phyloP scores from a whole-genome alignment of 2,329 filamentous ascomycete genomes.

The Ceratocystis variospora region DNA sequence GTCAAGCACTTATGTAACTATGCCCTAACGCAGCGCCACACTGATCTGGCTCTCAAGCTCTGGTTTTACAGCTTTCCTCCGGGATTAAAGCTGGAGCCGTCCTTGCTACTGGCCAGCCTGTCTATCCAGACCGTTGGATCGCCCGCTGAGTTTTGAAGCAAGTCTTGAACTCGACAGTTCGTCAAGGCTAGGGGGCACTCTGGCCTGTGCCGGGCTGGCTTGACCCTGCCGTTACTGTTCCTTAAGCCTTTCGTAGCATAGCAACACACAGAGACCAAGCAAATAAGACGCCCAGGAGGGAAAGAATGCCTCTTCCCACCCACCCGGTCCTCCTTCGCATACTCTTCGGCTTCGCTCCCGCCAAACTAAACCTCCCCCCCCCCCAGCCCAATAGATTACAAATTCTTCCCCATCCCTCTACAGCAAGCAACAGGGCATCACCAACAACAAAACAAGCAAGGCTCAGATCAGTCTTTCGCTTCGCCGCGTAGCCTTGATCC shows the following conservation, averaged over 20 bases:
- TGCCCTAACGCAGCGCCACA: no score
- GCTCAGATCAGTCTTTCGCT: slow-evolving; percentile 9
- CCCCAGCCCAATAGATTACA: not conserved
- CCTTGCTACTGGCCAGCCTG: not conserved
- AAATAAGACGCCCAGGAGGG: no score
- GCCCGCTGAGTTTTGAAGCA: not conserved
- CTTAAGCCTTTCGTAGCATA: not conserved
- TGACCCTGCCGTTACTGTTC: not conserved
- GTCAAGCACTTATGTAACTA: no score
- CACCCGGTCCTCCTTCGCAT: not conserved
- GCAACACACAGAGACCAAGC: no score
- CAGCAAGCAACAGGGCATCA: not conserved
- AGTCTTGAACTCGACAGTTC: no score
- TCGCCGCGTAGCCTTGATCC: not conserved
- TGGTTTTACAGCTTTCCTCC: no score
- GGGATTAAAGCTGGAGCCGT: not conserved
- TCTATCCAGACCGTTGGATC: slow-evolving; percentile 3
- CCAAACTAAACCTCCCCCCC: not conserved
- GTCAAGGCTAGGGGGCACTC: no score
- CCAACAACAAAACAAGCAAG: not conserved
- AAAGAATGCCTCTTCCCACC: not conserved
- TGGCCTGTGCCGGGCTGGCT: no score
- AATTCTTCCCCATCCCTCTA: not conserved
- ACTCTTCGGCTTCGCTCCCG: not conserved
- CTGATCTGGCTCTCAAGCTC: no score